Base-by-base conservation (phyloP, 176 grass and related monocot genomes). In the Raddia guianensis region DNA sequence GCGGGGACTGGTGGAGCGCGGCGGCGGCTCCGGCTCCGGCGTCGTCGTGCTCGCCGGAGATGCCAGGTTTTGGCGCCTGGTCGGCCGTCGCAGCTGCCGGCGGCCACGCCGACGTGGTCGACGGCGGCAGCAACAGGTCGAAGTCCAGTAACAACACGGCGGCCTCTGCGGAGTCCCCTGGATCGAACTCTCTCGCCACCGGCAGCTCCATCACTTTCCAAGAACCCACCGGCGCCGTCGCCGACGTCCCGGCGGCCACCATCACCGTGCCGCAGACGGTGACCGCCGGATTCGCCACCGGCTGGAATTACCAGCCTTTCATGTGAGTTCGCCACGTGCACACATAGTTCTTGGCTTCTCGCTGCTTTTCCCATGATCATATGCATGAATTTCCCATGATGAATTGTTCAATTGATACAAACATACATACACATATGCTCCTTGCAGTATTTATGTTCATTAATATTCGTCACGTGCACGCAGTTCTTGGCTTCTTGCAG, bases 291-390 rank as follows among this genome's bases (percentile, higher is more conserved):
- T 34, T 77, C 43, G 1, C 42, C 73, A 18, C 52, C 9, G 50
- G 76, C 45, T 98, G 92, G 95, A 92, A 76, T 40, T 40, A 40
- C 46, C 90, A 90, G 49, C 60, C 89, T 83, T 84, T 91, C 81
- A 61, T 91, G 95, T 98, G 68, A 91, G 86, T 82, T 50, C 44
- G 16, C 18, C 19, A 27, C 16, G 49, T 56, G n/a, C 48, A 60
- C 51, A 35, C 55, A 21, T 7, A 15, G 37, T 65, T 49, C 27
- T 59, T 37, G 19, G 12, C 8, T 15, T 4, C 16, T 27, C 27
- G 27, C 27, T 20, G 11, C 19, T 53, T 72, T 21, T 78, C 19
- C n/a, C 54, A 45, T 53, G 69, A 82, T 82, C 69, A 63, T 62
- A 82, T 74, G 79, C 49, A 12, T 52, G 63, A 5, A 56, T 27